These are phyloP conservation scores for Starmerella roubikii DNA, from an alignment of 805 yeast species.

Conservation along the genomic window DNA sequence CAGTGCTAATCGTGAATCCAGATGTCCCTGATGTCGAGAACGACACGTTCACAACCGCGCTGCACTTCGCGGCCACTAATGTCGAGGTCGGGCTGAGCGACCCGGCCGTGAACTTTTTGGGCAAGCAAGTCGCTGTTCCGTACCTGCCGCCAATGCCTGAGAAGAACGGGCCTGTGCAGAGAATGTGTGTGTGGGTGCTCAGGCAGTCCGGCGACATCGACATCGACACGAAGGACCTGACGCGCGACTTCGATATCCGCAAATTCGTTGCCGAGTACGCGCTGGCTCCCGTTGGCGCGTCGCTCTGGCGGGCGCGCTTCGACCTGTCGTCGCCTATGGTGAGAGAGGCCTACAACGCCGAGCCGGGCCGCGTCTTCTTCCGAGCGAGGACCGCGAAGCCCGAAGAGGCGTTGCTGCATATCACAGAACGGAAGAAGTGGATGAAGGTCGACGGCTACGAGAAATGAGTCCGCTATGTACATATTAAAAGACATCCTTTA, in stretches of 20 bases:
- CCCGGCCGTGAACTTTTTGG: slow-evolving; percentile 34
- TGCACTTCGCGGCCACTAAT: slow-evolving; percentile 68
- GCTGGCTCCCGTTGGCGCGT: slow-evolving; percentile 78
- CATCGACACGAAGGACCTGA: slow-evolving; percentile 13
- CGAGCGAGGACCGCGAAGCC: slow-evolving; percentile 23
- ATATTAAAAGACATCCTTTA: too few relatives aligned
- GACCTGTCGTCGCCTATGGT: slow-evolving; percentile 54
- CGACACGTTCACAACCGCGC: slow-evolving; percentile 55
- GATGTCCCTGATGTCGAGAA: slow-evolving; percentile 67
- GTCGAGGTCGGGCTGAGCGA: slow-evolving; percentile 46
- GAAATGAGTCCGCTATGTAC: neutral
- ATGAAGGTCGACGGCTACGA: slow-evolving; percentile 11
- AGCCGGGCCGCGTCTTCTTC: slow-evolving; percentile 52
- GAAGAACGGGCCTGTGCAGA: slow-evolving; percentile 68
- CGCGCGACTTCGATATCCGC: slow-evolving; percentile 50
- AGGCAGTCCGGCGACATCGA: slow-evolving; percentile 39
- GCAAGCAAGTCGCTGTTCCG: slow-evolving; percentile 33
- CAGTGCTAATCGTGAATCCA: slow-evolving; percentile 76
- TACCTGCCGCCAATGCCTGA: slow-evolving; percentile 82
- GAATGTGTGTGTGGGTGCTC: slow-evolving; percentile 82
- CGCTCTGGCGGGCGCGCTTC: slow-evolving; percentile 75
- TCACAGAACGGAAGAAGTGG: slow-evolving; percentile 21
- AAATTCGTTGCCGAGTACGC: slow-evolving; percentile 41
- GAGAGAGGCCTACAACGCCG: slow-evolving; percentile 60
- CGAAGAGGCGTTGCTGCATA: slow-evolving; percentile 20